Conservation (phyloP, 305 asterid genomes). For the Lippia alba region DNA sequence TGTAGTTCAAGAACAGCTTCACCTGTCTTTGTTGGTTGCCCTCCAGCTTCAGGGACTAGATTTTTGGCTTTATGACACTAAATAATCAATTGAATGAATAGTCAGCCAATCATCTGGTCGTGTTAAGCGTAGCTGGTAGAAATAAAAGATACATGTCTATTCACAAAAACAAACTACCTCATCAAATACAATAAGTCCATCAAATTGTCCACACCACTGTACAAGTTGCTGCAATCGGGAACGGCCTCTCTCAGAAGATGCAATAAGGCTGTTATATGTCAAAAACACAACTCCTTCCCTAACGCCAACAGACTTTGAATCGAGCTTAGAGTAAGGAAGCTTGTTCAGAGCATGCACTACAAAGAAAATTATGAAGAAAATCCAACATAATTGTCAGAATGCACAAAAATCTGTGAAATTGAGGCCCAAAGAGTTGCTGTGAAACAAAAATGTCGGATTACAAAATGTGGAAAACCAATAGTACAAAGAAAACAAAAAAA, state of each 20-base stretch:
- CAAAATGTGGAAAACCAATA: slow-evolving; percentile 14
- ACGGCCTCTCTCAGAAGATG: slow-evolving; percentile 96
- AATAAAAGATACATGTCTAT: slow-evolving; percentile 23
- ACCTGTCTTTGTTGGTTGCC: slow-evolving; percentile 96
- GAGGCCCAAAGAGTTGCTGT: neutral
- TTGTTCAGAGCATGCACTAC: slow-evolving; percentile 97
- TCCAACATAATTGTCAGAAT: slow-evolving; percentile 33
- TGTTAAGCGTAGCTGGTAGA: slow-evolving; percentile 30
- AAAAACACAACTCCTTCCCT: slow-evolving; percentile 92
- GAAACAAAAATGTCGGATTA: neutral
- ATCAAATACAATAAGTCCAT: slow-evolving; percentile 90
- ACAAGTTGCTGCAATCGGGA: slow-evolving; percentile 94
- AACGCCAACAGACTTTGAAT: slow-evolving; percentile 83
- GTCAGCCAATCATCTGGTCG: slow-evolving; percentile 23
- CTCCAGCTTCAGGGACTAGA: slow-evolving; percentile 97
- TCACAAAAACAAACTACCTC: slow-evolving; percentile 60
- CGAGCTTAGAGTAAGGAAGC: slow-evolving; percentile 98
- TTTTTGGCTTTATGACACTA: slow-evolving; percentile 99
- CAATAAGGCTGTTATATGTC: slow-evolving; percentile 98
- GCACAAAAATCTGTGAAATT: slow-evolving; percentile 22
- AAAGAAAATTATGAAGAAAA: slow-evolving; percentile 42
- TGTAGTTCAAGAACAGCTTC: slow-evolving; percentile 99
- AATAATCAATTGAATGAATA: slow-evolving; percentile 37
- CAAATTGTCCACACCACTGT: slow-evolving; percentile 90
- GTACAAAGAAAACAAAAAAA: slow-evolving; percentile 7